These are phyloP conservation scores for Paraglomus brasilianum DNA, from an alignment of 192 early-diverging fungal genomes.

Conservation along the genomic window DNA sequence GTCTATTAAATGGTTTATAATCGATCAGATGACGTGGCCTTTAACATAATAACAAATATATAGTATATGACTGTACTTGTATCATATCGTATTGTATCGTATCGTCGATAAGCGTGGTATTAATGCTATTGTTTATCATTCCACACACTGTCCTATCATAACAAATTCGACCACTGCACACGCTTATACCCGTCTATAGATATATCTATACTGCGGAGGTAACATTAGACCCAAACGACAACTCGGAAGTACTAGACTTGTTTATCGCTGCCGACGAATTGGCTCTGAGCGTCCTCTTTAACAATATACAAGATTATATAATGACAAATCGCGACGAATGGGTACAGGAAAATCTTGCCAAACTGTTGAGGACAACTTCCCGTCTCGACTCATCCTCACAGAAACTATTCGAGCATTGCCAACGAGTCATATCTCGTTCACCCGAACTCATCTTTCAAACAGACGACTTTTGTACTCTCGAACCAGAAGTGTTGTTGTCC, in stretches of 20 bases:
- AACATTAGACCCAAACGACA: constrained; percentile 11
- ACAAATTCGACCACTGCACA: too few relatives aligned
- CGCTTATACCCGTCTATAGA: too few relatives aligned
- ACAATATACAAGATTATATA: constrained; percentile 25
- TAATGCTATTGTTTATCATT: too few relatives aligned
- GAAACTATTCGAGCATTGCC: neutral
- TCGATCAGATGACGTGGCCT: too few relatives aligned
- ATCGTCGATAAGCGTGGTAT: too few relatives aligned
- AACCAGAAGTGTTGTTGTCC: neutral
- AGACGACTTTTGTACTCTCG: neutral
- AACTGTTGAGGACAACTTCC: constrained; percentile 14
- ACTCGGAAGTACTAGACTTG: neutral
- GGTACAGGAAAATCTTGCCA: neutral
- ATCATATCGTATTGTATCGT: too few relatives aligned
- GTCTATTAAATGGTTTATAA: too few relatives aligned
- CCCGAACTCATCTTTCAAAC: constrained; percentile 2
- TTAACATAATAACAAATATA: too few relatives aligned
- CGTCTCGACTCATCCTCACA: neutral
- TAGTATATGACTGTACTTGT: too few relatives aligned
- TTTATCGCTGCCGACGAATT: constrained; percentile 24
- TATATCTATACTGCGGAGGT: constrained; percentile 21
- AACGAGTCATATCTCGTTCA: neutral
- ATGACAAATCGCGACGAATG: neutral
- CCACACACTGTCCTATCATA: too few relatives aligned
- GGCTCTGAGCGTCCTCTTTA: constrained; percentile 1